Evolutionary conservation across 495 filamentous ascomycete genomes (phyloP).

Genomic region (Aspergillus bridgeri): DNA sequence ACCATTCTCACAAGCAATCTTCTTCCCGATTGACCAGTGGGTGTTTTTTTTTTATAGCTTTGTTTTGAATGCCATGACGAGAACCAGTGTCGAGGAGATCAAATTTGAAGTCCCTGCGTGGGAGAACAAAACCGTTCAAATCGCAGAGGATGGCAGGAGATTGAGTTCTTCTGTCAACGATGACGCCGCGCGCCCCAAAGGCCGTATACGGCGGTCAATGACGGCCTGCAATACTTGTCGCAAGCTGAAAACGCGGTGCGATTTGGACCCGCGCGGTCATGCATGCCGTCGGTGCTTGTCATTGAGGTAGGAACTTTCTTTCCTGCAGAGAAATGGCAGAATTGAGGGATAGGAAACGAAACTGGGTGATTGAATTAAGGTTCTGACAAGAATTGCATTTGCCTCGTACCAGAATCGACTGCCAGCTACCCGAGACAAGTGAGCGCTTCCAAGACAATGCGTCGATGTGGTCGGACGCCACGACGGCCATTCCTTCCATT

Average conservation of each 20-base stretch:
- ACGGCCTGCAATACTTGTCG: conserved; percentile 44
- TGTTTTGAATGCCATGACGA: conserved; percentile 30
- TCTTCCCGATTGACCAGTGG: conserved; percentile 1
- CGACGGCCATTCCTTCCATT: conserved; percentile 33
- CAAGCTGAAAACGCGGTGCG: conserved; percentile 43
- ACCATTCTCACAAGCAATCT: not conserved
- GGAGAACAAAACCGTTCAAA: conserved; percentile 29
- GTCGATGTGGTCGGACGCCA: conserved; percentile 34
- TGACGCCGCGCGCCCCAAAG: conserved; percentile 29
- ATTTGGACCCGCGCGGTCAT: conserved; percentile 38
- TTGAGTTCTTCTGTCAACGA: conserved; percentile 24
- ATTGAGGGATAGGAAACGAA: not conserved
- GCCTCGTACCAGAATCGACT: conserved; percentile 28
- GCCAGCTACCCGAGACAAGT: conserved; percentile 36
- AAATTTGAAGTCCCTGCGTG: conserved; percentile 22
- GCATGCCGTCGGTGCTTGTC: conserved; percentile 42
- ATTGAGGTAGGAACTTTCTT: conserved; percentile 27
- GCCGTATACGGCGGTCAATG: conserved; percentile 42
- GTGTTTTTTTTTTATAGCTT: too few species aligned
- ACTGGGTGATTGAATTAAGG: not conserved
- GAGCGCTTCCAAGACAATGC: conserved; percentile 36
- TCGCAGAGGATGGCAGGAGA: conserved; percentile 27
- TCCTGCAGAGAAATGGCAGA: not conserved
- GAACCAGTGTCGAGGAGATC: conserved; percentile 25
- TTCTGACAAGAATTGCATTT: not conserved